These are phyloP conservation scores for Leishmania tarentolae DNA, from an alignment of 208 protist species.

Conservation along the genomic window DNA sequence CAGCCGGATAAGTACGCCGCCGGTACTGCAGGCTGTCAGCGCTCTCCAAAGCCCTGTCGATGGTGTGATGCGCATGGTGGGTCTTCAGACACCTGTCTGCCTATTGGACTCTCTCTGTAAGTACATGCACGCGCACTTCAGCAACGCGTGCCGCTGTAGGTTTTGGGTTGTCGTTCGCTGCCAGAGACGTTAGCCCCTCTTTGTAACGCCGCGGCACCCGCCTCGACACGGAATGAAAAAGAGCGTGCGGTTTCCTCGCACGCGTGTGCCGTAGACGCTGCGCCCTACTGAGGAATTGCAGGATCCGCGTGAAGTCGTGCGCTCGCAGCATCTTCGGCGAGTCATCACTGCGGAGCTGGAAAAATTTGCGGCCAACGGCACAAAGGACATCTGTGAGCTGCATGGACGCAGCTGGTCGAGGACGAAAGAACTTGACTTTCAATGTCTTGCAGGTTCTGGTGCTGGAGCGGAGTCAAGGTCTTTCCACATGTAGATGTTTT, in stretches of 20 bases:
- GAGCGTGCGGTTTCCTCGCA: conserved; percentile 35
- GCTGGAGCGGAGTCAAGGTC: conserved; percentile 74
- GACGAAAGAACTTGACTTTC: conserved; percentile 91
- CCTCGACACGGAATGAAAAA: conserved; percentile 41
- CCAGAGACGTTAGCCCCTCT: conserved; percentile 54
- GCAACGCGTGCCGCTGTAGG: conserved; percentile 64
- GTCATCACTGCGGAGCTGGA: conserved; percentile 74
- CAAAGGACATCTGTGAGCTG: conserved; percentile 67
- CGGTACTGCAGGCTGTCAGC: conserved; percentile 48
- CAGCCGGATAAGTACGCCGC: conserved; percentile 66
- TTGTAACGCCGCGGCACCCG: conserved; percentile 40
- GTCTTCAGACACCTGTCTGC: conserved; percentile 58
- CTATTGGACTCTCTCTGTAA: conserved; percentile 88
- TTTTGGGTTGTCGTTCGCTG: conserved; percentile 91
- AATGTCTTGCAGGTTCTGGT: conserved; percentile 79
- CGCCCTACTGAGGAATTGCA: conserved; percentile 45
- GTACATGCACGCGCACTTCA: conserved; percentile 73
- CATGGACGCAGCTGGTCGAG: conserved; percentile 86
- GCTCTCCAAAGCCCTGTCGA: conserved; percentile 77
- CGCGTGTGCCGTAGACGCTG: conserved; percentile 65
- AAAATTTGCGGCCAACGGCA: conserved; percentile 84
- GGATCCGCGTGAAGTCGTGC: conserved; percentile 28
- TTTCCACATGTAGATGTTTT: conserved; percentile 61
- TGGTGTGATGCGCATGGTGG: conserved; percentile 88
- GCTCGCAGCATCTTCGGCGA: conserved; percentile 57